Base-by-base conservation (phyloP, 352 stramenopile species). In the Pythium volutum region DNA sequence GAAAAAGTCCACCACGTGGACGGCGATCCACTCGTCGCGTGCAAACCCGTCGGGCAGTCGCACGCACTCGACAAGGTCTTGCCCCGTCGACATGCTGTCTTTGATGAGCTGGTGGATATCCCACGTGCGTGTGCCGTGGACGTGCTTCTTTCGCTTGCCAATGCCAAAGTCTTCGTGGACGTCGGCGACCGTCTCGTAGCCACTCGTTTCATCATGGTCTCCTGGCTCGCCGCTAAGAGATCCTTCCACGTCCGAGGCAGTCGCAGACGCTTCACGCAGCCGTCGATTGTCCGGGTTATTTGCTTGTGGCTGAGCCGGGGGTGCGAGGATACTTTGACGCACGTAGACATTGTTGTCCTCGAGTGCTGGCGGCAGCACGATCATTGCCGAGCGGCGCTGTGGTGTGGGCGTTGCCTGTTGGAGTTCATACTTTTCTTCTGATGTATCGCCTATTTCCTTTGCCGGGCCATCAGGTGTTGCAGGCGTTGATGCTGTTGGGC, bases 1-100 rank as follows among this genome's bases (percentile, higher is more conserved):
- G 79, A 94, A 98, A 53, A 97, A 97, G 73, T 98, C 92, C 29
- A 97, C 73, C 16, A 80, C 77, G 65, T 92, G 83, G 8, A 92
- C 80, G 2, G 79, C 73, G 50, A 92, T 70, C 83, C 83, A 92
- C 49, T 92, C 80, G 25, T 87, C 68, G 18, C 81, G 69, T 34
- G 74, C 55, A 50, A 75, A 89, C 0, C 79, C 81, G 2, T 89
- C 79, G 1, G 80, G 83, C 15, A 92, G 66, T 25, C 80, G 77
- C 29, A 92, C 79, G 34, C 76, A 84, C 29, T 92, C 82, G 33
- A 58, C 45, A 16, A 89, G 47, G 50, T 92, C 80, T 4, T 89
- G 51, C 0, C 78, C 77, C 15, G 55, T 64, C 22, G 79, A 76
- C 67, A 90, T 77, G 2, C 79, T 87, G 49, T 84, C 65, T 53